Conservation (phyloP, 78 protist genomes). For the Speleostelium caveatum region DNA sequence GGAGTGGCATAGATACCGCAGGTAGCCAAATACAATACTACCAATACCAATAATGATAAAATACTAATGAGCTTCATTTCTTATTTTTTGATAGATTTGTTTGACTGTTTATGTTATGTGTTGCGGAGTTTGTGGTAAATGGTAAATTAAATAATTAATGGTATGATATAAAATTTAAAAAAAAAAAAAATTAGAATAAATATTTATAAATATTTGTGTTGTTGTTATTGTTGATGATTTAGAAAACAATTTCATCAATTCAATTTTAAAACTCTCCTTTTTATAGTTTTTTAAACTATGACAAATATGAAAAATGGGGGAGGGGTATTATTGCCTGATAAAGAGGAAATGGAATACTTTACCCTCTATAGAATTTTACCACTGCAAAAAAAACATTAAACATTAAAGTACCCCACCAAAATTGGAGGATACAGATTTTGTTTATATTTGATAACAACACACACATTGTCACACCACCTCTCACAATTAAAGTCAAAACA, state of each 20-base stretch:
- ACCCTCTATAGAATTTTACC: conserved; percentile 1
- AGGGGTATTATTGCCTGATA: background rate
- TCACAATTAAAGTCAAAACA: background rate
- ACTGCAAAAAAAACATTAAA: background rate
- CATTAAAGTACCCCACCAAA: background rate
- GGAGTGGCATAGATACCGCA: background rate
- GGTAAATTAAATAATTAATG: background rate
- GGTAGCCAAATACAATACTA: background rate
- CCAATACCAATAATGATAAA: background rate
- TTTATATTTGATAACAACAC: background rate
- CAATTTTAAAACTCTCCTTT: background rate
- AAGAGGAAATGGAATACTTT: background rate
- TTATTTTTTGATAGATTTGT: background rate
- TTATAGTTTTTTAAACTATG: background rate
- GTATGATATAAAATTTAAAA: background rate
- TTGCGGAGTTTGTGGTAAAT: too few relatives aligned
- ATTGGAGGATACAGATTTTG: background rate
- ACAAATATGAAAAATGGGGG: background rate
- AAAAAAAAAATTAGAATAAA: too few relatives aligned
- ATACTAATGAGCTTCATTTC: background rate
- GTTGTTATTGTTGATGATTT: background rate
- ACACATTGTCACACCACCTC: background rate
- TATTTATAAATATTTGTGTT: background rate
- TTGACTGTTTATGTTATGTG: background rate
- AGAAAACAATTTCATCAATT: background rate